phyloP scores from a whole-genome alignment of 169 alveolate species.

The Cryptosporidium viatorum region DNA sequence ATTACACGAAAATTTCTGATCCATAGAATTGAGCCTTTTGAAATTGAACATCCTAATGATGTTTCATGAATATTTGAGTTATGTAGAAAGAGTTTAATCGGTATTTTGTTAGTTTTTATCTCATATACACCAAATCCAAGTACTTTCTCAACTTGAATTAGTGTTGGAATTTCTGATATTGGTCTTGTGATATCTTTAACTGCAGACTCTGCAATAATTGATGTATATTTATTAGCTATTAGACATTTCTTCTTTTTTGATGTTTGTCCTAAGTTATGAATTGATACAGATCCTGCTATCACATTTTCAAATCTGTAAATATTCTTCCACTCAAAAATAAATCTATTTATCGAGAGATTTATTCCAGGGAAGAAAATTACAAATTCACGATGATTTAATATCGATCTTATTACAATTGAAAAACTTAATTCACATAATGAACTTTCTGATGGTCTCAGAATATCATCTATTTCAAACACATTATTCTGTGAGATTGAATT shows the following conservation, averaged over 20 bases:
- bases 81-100: slow-evolving; percentile 50
- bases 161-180: not conserved
- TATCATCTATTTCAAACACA: not conserved
- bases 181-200: not conserved
- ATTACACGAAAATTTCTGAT: slow-evolving; percentile 39
- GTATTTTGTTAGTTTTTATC: not conserved
- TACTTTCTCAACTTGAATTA: slow-evolving; percentile 40
- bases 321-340: slow-evolving; percentile 38
- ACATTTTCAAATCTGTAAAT: slow-evolving; percentile 19
- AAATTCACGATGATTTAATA: not conserved
- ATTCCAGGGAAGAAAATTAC: slow-evolving; percentile 47
- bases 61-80: slow-evolving; percentile 33
- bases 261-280: not conserved
- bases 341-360: slow-evolving; percentile 15
- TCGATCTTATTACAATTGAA: not conserved
- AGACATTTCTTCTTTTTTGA: slow-evolving; percentile 3
- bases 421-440: not conserved
- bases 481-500: not conserved
- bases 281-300: slow-evolving; percentile 14
- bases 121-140: slow-evolving; percentile 68
- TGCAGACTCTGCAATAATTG: not conserved
- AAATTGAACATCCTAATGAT: slow-evolving; percentile 37
- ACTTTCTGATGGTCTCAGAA: slow-evolving; percentile 14
- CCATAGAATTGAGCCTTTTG: slow-evolving; percentile 65
- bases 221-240: slow-evolving; percentile 23